phyloP scores from a whole-genome alignment of 2,329 filamentous ascomycete genomes.

The Claviceps lovelessii region DNA sequence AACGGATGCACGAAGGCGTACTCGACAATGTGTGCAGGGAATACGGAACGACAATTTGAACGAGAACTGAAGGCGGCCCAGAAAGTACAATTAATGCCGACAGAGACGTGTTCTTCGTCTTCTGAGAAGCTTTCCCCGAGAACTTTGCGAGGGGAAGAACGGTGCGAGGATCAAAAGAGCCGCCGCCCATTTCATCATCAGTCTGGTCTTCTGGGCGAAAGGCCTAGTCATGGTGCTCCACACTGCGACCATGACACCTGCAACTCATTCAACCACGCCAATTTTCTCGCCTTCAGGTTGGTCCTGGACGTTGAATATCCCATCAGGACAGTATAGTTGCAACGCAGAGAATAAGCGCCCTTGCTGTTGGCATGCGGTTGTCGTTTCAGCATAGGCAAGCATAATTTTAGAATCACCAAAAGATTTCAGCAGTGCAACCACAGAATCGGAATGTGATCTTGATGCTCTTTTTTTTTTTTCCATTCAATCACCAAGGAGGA shows the following conservation, averaged over 20 bases:
- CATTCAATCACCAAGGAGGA: constrained; percentile 33
- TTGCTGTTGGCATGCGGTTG: not conserved
- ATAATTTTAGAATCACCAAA: not conserved
- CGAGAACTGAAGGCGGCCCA: too few relatives aligned
- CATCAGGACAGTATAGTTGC: too few relatives aligned
- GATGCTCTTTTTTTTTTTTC: constrained; percentile 25
- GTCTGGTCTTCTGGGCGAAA: not conserved
- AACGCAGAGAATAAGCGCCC: not conserved
- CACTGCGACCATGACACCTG: not conserved
- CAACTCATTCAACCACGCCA: not conserved
- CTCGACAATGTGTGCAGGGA: too few relatives aligned
- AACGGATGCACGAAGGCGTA: not conserved
- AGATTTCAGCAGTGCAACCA: not conserved
- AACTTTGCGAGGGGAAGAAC: not conserved
- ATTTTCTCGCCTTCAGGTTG: not conserved
- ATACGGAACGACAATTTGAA: too few relatives aligned
- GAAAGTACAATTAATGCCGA: not conserved
- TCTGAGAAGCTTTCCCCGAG: not conserved
- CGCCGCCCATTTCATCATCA: not conserved
- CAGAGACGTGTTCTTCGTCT: not conserved
- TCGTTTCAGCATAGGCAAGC: not conserved
- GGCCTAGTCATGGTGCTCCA: not conserved
- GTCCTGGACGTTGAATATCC: not conserved
- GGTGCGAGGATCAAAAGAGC: not conserved
- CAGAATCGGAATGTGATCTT: constrained; percentile 17